phyloP scores from a whole-genome alignment of 176 grass and related monocot species.

The Lolium multiflorum region DNA sequence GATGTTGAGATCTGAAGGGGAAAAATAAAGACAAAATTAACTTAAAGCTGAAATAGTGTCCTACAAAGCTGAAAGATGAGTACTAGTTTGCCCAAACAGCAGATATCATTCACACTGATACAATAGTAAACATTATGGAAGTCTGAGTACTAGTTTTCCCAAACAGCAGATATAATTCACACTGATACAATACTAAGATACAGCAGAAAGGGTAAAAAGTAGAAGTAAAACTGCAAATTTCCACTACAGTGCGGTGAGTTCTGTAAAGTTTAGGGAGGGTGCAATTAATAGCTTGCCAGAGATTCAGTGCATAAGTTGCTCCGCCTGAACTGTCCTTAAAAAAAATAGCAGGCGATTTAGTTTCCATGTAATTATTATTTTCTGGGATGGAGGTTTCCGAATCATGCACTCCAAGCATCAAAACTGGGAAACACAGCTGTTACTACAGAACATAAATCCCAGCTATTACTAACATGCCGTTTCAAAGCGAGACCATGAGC shows the following conservation, averaged over 20 bases:
- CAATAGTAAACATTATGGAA: background rate
- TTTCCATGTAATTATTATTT: background rate
- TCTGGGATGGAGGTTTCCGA: background rate
- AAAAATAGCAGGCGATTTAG: background rate
- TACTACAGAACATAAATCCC: background rate
- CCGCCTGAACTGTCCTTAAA: background rate
- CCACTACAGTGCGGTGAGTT: background rate
- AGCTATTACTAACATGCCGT: background rate
- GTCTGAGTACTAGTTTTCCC: background rate
- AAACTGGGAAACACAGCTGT: background rate
- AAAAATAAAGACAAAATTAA: slow-evolving; percentile 2
- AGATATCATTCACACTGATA: slow-evolving; percentile 14
- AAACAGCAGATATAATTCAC: slow-evolving; percentile 3
- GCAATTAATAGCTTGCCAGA: background rate
- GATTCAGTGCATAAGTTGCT: background rate
- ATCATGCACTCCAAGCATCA: background rate
- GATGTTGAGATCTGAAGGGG: background rate
- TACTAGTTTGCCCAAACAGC: background rate
- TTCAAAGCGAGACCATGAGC: background rate
- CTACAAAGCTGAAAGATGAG: background rate
- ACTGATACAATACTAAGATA: background rate
- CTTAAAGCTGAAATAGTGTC: no score
- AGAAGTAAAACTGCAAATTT: slow-evolving; percentile 8
- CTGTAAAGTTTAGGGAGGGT: background rate
- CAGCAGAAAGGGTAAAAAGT: background rate